Conservation (phyloP, 768 basidiomycete species). For the Lactarius pseudohatsudake region DNA sequence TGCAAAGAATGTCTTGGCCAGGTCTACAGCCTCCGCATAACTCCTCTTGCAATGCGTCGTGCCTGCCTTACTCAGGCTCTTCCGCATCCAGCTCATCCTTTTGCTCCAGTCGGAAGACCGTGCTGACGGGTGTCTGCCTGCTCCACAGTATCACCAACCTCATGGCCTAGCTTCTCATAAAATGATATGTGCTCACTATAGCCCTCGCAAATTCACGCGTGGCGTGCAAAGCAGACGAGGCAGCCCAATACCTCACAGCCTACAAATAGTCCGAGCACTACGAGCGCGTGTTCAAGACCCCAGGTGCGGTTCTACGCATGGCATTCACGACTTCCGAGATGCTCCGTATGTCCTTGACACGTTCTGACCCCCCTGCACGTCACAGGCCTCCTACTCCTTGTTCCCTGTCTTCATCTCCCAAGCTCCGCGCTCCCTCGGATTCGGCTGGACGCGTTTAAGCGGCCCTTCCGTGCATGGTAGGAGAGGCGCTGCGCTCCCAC, state of each 20-base stretch:
- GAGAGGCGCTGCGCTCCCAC: conserved; percentile 30
- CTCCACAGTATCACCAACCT: conserved; percentile 86
- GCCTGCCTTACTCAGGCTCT: too few relatives aligned
- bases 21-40: too few relatives aligned
- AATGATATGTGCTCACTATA: neutral
- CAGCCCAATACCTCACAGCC: conserved; percentile 81
- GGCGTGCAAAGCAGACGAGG: conserved; percentile 74
- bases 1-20: too few relatives aligned
- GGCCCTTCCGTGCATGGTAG: conserved; percentile 73
- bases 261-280: conserved; percentile 96
- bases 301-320: conserved; percentile 60
- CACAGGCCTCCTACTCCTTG: conserved; percentile 32
- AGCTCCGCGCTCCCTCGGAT: conserved; percentile 69
- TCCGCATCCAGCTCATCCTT: too few relatives aligned
- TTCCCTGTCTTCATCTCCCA: neutral
- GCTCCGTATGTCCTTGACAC: conserved; percentile 70
- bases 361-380: conserved; percentile 84
- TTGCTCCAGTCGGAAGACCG: too few relatives aligned
- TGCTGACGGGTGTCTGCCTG: too few relatives aligned
- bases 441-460: conserved; percentile 52
- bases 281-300: conserved; percentile 92
- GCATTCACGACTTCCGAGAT: too few relatives aligned
- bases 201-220: too few relatives aligned
- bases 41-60: too few relatives aligned
- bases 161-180: conserved; percentile 54